These are phyloP conservation scores for Agroathelia rolfsii DNA, from an alignment of 1,284 basidiomycete species.

Conservation along the genomic window DNA sequence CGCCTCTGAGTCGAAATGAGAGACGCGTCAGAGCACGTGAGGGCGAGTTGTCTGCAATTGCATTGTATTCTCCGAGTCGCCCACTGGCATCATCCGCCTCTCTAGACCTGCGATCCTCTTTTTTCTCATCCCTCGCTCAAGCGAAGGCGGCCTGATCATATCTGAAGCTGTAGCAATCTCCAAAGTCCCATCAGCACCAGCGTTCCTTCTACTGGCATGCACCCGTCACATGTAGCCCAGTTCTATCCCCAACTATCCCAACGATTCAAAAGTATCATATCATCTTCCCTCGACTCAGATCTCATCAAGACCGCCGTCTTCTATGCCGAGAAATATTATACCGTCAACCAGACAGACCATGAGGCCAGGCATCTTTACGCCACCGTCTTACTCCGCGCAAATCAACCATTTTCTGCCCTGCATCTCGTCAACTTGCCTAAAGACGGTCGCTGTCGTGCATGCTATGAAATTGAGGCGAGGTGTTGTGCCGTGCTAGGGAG, in stretches of 20 bases:
- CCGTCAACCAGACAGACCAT: conserved; percentile 58
- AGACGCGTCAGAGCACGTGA: too few relatives aligned
- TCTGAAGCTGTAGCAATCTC: too few relatives aligned
- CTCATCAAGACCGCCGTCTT: conserved; percentile 69
- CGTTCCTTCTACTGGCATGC: too few relatives aligned
- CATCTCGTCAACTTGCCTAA: conserved; percentile 53
- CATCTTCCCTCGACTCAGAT: conserved; percentile 71
- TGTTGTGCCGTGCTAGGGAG: conserved; percentile 67
- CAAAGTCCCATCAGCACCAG: too few relatives aligned
- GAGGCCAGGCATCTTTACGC: conserved; percentile 82
- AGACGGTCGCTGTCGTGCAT: conserved; percentile 59
- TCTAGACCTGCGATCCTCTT: too few relatives aligned
- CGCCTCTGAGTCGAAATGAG: too few relatives aligned
- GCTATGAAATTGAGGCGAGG: conserved; percentile 70
- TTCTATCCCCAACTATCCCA: conserved; percentile 44
- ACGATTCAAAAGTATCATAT: conserved; percentile 60
- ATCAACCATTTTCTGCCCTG: conserved; percentile 71
- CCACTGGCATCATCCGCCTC: too few relatives aligned
- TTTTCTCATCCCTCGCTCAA: too few relatives aligned
- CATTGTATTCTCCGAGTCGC: too few relatives aligned
- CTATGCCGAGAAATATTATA: conserved; percentile 73
- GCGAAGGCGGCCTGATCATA: too few relatives aligned
- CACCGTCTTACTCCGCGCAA: conserved; percentile 61
- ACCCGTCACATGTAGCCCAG: conserved; percentile 19
- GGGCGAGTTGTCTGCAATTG: too few relatives aligned